A percentile compares a stretch with the other conserved stretches of the same genome.
These are phyloP conservation scores for Lactarius quietus DNA, from an alignment of 768 basidiomycete species.

Conservation along the genomic window DNA sequence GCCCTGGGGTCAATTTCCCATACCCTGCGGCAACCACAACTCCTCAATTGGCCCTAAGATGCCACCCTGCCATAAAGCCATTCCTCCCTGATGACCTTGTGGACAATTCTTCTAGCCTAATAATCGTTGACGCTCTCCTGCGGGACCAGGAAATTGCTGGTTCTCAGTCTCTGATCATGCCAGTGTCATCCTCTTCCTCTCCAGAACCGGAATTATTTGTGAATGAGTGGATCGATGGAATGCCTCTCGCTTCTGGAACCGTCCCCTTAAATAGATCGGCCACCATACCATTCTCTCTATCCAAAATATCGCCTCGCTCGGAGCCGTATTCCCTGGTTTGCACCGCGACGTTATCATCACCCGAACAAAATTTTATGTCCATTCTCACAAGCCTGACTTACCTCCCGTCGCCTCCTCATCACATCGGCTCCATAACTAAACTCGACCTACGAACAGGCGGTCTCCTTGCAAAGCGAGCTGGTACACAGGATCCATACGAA, in stretches of 20 bases:
- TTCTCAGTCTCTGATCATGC: conserved; percentile 33
- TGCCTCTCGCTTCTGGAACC: conserved; percentile 25
- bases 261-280: conserved; percentile 41
- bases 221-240: conserved; percentile 33
- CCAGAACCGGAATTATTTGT: conserved; percentile 28
- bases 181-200: conserved; percentile 19
- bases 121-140: conserved; percentile 41
- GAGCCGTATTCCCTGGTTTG: conserved; percentile 36
- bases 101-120: conserved; percentile 22
- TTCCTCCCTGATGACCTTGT: conserved; percentile 42
- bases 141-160: conserved; percentile 37
- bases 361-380: conserved; percentile 34
- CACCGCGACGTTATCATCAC: conserved; percentile 28
- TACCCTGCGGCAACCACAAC: conserved; percentile 33
- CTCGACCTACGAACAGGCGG: conserved; percentile 46
- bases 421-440: conserved; percentile 43
- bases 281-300: conserved; percentile 37
- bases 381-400: conserved; percentile 37
- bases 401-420: conserved; percentile 36
- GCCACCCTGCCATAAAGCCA: conserved; percentile 45
- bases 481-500: conserved; percentile 29
- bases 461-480: conserved; percentile 38
- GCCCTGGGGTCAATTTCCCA: conserved; percentile 42
- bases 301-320: conserved; percentile 31
- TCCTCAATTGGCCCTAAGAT: conserved; percentile 45